Conservation (phyloP, 2,329 filamentous ascomycete species). For the Plectosphaerella sp. region DNA sequence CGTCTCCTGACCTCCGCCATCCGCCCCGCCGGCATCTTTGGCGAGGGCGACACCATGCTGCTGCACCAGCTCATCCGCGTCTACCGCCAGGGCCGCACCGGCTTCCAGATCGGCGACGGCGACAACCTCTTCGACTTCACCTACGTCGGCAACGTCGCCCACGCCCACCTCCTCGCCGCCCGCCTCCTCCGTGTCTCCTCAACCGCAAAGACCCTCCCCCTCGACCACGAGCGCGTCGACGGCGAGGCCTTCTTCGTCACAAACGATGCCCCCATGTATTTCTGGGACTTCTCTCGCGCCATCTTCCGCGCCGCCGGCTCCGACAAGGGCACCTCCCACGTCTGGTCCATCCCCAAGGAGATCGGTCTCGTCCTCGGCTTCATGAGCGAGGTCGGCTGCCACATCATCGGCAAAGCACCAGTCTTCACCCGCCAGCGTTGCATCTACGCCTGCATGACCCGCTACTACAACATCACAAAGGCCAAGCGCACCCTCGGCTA, state of each 20-base stretch:
- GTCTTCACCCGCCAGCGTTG: constrained; percentile 58
- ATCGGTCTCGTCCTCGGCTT: constrained; percentile 48
- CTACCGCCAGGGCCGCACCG: constrained; percentile 63
- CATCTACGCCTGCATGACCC: constrained; percentile 66
- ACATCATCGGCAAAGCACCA: constrained; percentile 44
- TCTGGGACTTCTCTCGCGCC: constrained; percentile 81
- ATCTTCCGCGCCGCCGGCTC: constrained; percentile 66
- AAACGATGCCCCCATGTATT: constrained; percentile 83
- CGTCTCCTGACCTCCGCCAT: constrained; percentile 76
- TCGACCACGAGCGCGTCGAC: constrained; percentile 70
- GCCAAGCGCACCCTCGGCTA: constrained; percentile 68
- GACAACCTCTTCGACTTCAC: constrained; percentile 61
- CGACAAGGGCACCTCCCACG: constrained; percentile 44
- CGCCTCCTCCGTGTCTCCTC: constrained; percentile 59
- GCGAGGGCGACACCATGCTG: constrained; percentile 77
- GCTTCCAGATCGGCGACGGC: constrained; percentile 74
- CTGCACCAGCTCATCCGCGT: constrained; percentile 71
- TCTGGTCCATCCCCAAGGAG: constrained; percentile 50
- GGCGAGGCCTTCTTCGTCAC: constrained; percentile 89
- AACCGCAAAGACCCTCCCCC: constrained; percentile 51
- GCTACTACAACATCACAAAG: constrained; percentile 75
- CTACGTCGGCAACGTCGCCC: constrained; percentile 60
- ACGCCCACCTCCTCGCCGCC: constrained; percentile 80
- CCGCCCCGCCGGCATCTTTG: constrained; percentile 85
- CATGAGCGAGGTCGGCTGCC: constrained; percentile 47